Evolutionary conservation across 371 early-diverging fungal genomes (phyloP).

Genomic region (Vairimorpha apis): DNA sequence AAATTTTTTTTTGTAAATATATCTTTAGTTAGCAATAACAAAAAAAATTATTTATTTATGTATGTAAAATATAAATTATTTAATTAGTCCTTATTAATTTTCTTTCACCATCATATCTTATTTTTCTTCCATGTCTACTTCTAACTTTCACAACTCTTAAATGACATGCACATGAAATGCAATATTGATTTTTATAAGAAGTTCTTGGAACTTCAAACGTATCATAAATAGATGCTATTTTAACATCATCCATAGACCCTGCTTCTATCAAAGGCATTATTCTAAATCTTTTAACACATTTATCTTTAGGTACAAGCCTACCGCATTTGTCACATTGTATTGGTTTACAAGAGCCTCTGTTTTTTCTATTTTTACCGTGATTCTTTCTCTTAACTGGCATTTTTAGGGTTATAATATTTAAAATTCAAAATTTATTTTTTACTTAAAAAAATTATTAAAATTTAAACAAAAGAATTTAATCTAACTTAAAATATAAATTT

Average conservation of each 20-base stretch:
- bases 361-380: slow-evolving; percentile 92
- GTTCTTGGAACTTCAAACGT: slow-evolving; percentile 91
- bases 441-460: neutral
- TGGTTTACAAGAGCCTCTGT: slow-evolving; percentile 87
- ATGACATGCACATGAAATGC: slow-evolving; percentile 96
- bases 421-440: neutral
- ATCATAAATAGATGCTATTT: slow-evolving; percentile 82
- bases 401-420: slow-evolving; percentile 23
- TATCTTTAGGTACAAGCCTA: slow-evolving; percentile 94
- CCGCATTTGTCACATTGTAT: slow-evolving; percentile 96
- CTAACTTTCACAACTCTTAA: slow-evolving; percentile 88
- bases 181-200: slow-evolving; percentile 90
- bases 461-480: neutral
- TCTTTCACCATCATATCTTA: slow-evolving; percentile 74
- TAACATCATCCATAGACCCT: slow-evolving; percentile 88
- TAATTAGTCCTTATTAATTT: too few species aligned
- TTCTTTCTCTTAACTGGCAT: slow-evolving; percentile 79
- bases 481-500: neutral
- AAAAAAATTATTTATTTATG: slow-evolving; percentile 3
- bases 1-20: neutral
- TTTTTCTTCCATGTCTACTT: slow-evolving; percentile 76
- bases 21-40: neutral
- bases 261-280: slow-evolving; percentile 93
- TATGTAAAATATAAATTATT: too few species aligned
- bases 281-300: slow-evolving; percentile 94